Evolutionary conservation across 163 green algal species (phyloP), one percentile per base, ranked within the genome.

Genomic region (Scenedesmus sp.): DNA sequence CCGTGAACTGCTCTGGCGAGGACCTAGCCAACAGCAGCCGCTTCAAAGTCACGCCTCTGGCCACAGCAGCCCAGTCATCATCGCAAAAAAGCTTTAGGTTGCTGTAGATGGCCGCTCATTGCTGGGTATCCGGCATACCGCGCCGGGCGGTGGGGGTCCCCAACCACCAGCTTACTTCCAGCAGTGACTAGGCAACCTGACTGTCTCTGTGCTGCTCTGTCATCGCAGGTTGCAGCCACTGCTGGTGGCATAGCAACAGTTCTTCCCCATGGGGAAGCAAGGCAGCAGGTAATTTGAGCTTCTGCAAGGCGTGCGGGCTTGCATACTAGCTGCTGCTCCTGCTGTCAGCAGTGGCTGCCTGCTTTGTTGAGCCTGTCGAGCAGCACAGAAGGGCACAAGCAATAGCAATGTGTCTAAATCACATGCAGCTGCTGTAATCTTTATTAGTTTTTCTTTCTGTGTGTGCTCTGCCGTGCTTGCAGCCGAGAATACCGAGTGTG

Each of bases 401-500:
- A 79, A 23, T 23, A 52, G 23, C 12, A 5, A 52, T 13, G 23
- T 6, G 18, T 13, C 6, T 46, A 46, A 46, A 46, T 46, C 34
- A 46, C 34, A 46, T 46, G 34, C 34, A 46, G 34, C 34, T 46
- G 34, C 34, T 46, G 34, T 46, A 46, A 46, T 46, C 34, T 46
- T 46, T 46, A 46, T 46, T 3, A 79, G 23, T 13, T 5, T 79
- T 15, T 0, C 23, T 15, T 52, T 4, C 4, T 10, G 23, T 79
- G 70, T 52, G 2, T 79, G 12, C 70, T 79, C 5, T 64, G 70
- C 23, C 52, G 23, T 79, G 46, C 23, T 23, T 79, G 70, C 70
- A 79, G 70, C 52, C 86, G 88, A 23, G 90, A 93, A 26, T 93
- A 93, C 77, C 74, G 90, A 26, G 90, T 93, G 16, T 93, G 90